Evolutionary conservation across 2,329 filamentous ascomycete species (phyloP).

Genomic region (Penicillium oxalicum): DNA sequence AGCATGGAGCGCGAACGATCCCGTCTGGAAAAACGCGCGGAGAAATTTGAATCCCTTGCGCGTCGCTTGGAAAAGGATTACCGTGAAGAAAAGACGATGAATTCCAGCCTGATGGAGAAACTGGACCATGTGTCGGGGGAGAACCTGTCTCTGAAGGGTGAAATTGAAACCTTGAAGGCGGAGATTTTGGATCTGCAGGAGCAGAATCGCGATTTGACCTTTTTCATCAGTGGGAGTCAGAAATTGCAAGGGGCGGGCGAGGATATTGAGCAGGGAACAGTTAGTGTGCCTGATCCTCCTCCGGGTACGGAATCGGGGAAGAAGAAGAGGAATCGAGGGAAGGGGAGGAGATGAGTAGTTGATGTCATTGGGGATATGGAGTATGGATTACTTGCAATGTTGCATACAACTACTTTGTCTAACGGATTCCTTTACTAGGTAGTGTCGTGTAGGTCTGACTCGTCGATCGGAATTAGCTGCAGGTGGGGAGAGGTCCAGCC

Average conservation of each 20-base stretch:
- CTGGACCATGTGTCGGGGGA: conserved; percentile 61
- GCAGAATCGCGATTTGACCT: conserved; percentile 77
- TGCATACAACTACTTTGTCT: too few relatives aligned
- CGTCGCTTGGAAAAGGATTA: conserved; percentile 68
- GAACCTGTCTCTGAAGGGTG: conserved; percentile 49
- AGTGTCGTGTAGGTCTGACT: too few relatives aligned
- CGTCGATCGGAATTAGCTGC: too few relatives aligned
- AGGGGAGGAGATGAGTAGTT: conserved; percentile 18
- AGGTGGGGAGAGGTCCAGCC: too few relatives aligned
- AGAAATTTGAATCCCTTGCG: conserved; percentile 69
- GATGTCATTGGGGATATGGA: background rate
- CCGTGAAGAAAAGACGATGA: conserved; percentile 81
- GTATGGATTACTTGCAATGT: too few relatives aligned
- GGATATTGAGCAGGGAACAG: conserved; percentile 68
- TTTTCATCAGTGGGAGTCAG: conserved; percentile 80
- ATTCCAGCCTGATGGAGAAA: conserved; percentile 71
- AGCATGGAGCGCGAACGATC: conserved; percentile 66
- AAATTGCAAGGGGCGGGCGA: conserved; percentile 67
- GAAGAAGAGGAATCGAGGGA: conserved; percentile 45
- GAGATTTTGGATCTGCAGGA: conserved; percentile 70
- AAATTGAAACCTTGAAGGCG: conserved; percentile 60
- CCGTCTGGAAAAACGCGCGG: conserved; percentile 61
- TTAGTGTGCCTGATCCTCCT: conserved; percentile 55
- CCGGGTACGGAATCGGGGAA: conserved; percentile 32
- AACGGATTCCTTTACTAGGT: too few relatives aligned